A percentile compares a stretch with the other conserved stretches of the same genome.
These are phyloP conservation scores for Phytopythium kandeliae DNA, from an alignment of 352 stramenopile genomes.

Conservation along the genomic window DNA sequence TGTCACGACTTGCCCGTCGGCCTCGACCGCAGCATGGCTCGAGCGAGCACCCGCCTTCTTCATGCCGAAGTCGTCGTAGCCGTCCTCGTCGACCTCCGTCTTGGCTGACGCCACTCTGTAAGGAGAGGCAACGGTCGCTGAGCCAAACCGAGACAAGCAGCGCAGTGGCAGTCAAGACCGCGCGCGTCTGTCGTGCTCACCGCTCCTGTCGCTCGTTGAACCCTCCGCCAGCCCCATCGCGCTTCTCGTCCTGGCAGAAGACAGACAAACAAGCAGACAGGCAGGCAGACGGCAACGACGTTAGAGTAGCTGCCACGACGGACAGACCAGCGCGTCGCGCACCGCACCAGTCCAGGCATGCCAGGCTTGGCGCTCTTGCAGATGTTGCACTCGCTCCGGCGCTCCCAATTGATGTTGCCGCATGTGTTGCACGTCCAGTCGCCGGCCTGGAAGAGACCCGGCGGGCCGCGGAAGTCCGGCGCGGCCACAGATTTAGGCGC, in stretches of 20 bases:
- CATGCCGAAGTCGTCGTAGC: conserved; percentile 85
- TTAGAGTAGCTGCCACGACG: too few relatives aligned
- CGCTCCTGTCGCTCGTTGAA: conserved; percentile 84
- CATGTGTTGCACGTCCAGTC: conserved; percentile 85
- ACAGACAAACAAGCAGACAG: too few relatives aligned
- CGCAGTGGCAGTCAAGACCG: too few relatives aligned
- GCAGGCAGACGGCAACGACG: too few relatives aligned
- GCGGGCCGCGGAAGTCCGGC: conserved; percentile 44
- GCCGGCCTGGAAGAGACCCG: conserved; percentile 70
- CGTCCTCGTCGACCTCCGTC: conserved; percentile 76
- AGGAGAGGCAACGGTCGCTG: too few relatives aligned
- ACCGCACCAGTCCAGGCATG: conserved; percentile 43
- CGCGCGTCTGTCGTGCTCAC: conserved; percentile 28
- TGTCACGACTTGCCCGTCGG: background rate
- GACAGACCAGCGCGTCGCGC: background rate
- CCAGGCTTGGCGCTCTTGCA: conserved; percentile 79
- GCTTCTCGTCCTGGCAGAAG: conserved; percentile 79
- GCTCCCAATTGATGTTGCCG: conserved; percentile 86
- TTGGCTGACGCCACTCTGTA: conserved; percentile 62
- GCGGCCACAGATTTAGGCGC: conserved; percentile 21
- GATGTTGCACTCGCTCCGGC: conserved; percentile 82
- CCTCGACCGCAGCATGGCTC: conserved; percentile 43
- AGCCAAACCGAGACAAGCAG: too few relatives aligned
- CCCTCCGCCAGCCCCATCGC: conserved; percentile 67
- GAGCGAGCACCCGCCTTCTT: conserved; percentile 34